A percentile compares a stretch with the other conserved stretches of the same genome.
phyloP scores from a whole-genome alignment of 495 filamentous ascomycete genomes.

The Daldinia bambusicola region DNA sequence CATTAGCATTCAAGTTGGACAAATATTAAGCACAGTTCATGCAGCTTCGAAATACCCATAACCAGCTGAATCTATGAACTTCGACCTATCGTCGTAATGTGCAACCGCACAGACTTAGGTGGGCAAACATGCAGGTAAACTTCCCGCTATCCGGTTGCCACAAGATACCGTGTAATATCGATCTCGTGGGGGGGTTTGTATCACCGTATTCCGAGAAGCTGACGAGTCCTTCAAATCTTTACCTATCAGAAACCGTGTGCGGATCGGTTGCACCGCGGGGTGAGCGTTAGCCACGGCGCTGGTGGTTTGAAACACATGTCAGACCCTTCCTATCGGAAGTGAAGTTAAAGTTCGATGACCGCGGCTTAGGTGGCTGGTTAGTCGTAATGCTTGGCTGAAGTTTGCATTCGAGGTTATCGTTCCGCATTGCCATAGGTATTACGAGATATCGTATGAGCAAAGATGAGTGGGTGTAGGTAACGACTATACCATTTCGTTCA shows the following conservation, averaged over 20 bases:
- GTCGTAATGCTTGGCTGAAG: background rate
- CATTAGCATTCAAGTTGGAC: constrained; percentile 13
- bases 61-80: background rate
- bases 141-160: constrained; percentile 7
- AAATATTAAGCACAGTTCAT: background rate
- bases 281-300: background rate
- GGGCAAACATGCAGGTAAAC: background rate
- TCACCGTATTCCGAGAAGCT: constrained; percentile 26
- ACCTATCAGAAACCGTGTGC: background rate
- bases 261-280: constrained; percentile 10
- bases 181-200: constrained; percentile 21
- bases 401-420: constrained; percentile 16
- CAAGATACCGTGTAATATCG: constrained; percentile 26
- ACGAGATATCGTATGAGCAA: background rate
- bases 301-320: background rate
- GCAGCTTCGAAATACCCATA: background rate
- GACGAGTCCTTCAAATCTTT: constrained; percentile 23
- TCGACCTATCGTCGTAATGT: constrained; percentile 1
- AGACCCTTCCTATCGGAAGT: constrained; percentile 7
- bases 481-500: background rate
- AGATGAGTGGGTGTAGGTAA: background rate
- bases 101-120: background rate
- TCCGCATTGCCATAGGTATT: constrained; percentile 13
- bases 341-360: constrained; percentile 17
- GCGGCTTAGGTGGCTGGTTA: constrained; percentile 23